Conservation (phyloP, 2,329 filamentous ascomycete species). For the Blastomyces percursus region DNA sequence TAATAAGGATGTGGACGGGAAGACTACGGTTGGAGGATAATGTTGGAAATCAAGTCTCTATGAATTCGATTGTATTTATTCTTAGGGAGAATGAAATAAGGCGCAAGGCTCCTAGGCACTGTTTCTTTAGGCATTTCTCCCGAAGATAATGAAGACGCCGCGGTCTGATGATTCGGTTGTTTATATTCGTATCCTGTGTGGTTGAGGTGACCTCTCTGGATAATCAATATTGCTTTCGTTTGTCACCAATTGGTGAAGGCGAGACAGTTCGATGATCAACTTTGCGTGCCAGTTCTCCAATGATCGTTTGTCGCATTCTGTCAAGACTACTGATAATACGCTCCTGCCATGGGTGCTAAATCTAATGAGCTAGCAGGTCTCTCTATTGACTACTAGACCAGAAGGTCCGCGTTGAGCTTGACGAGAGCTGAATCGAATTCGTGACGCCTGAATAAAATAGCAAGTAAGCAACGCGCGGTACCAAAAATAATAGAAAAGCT, state of each 20-base stretch:
- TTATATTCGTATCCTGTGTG: not conserved
- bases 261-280: not conserved
- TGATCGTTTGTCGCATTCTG: not conserved
- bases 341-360: not conserved
- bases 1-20: conserved; percentile 5
- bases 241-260: not conserved
- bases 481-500: not conserved
- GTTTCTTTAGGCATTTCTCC: not conserved
- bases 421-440: not conserved
- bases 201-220: not conserved
- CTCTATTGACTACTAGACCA: not conserved
- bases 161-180: not conserved
- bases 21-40: not conserved
- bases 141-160: not conserved
- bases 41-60: not conserved
- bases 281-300: not conserved
- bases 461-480: not conserved
- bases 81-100: not conserved
- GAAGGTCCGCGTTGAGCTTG: not conserved
- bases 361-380: not conserved
- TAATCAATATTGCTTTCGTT: not conserved
- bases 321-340: not conserved
- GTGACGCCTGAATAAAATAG: not conserved
- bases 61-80: not conserved
- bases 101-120: not conserved